A percentile compares a stretch with the other conserved stretches of the same genome.
Evolutionary conservation across 2,329 filamentous ascomycete species (phyloP).

Genomic region (Leptographium flavum): DNA sequence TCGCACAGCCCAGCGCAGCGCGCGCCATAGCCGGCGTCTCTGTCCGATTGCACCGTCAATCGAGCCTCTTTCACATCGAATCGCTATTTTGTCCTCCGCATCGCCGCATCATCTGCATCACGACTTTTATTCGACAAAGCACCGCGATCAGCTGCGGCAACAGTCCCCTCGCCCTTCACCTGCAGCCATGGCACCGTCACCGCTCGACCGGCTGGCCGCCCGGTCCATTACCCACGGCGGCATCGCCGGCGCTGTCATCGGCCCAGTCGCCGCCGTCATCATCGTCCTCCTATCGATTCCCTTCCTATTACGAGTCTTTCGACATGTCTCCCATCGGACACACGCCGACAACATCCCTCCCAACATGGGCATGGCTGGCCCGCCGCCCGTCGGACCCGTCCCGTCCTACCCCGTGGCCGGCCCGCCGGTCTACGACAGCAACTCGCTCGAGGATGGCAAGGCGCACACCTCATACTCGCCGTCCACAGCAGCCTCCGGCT

Average conservation of each 20-base stretch:
- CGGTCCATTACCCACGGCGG: constrained; percentile 16
- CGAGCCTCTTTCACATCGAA: not conserved
- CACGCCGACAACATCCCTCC: constrained; percentile 7
- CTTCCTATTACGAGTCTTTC: constrained; percentile 18
- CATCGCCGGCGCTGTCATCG: constrained; percentile 21
- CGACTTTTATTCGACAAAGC: too few relatives aligned
- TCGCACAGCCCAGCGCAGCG: constrained; percentile 6
- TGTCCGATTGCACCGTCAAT: constrained; percentile 4
- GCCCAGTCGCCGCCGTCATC: constrained; percentile 17
- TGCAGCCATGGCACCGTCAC: constrained; percentile 6
- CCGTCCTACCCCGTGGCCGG: not conserved
- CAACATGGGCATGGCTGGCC: not conserved
- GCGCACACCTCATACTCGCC: not conserved
- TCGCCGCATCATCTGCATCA: too few relatives aligned
- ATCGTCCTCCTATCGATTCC: constrained; percentile 19
- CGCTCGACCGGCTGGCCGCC: constrained; percentile 2
- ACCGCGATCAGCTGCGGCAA: too few relatives aligned
- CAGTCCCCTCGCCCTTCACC: not conserved
- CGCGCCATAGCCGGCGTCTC: constrained; percentile 9
- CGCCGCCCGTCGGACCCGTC: not conserved
- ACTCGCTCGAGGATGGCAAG: constrained; percentile 9
- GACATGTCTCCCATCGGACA: constrained; percentile 10
- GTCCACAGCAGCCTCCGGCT: not conserved
- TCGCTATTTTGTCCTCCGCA: too few relatives aligned
- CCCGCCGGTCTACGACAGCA: constrained; percentile 3